phyloP scores from a whole-genome alignment of 352 stramenopile genomes.

The Thalassiosira hispida region DNA sequence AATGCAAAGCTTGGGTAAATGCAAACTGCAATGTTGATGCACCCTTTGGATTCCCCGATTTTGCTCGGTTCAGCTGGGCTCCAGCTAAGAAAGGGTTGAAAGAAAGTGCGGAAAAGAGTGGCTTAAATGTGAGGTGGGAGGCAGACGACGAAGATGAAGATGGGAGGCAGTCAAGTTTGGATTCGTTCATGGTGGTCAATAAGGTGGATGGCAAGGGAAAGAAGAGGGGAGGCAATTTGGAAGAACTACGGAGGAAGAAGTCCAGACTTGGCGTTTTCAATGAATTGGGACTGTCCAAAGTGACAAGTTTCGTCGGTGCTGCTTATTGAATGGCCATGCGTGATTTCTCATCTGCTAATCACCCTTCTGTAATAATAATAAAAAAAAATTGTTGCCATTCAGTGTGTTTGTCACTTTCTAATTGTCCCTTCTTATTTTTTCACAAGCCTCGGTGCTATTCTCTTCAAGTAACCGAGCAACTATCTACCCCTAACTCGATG shows the following conservation, averaged over 20 bases:
- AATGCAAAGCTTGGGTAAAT: slow-evolving; percentile 89
- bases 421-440: no score
- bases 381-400: no score
- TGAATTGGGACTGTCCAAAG: slow-evolving; percentile 46
- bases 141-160: slow-evolving; percentile 49
- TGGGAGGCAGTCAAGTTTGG: slow-evolving; percentile 44
- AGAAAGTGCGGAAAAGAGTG: slow-evolving; percentile 19
- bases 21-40: slow-evolving; percentile 84
- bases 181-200: slow-evolving; percentile 44
- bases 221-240: not conserved
- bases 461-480: no score
- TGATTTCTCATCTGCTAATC: not conserved
- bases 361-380: not conserved
- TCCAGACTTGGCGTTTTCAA: slow-evolving; percentile 45
- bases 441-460: no score
- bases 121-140: slow-evolving; percentile 35
- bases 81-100: slow-evolving; percentile 76
- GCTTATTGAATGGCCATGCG: not conserved
- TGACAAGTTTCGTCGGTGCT: slow-evolving; percentile 31
- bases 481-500: no score
- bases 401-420: no score
- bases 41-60: slow-evolving; percentile 91
- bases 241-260: slow-evolving; percentile 28
- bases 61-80: slow-evolving; percentile 93
- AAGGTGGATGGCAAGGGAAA: slow-evolving; percentile 20